phyloP scores from a whole-genome alignment of 139 green algal genomes.

The Dunaliella sp. region DNA sequence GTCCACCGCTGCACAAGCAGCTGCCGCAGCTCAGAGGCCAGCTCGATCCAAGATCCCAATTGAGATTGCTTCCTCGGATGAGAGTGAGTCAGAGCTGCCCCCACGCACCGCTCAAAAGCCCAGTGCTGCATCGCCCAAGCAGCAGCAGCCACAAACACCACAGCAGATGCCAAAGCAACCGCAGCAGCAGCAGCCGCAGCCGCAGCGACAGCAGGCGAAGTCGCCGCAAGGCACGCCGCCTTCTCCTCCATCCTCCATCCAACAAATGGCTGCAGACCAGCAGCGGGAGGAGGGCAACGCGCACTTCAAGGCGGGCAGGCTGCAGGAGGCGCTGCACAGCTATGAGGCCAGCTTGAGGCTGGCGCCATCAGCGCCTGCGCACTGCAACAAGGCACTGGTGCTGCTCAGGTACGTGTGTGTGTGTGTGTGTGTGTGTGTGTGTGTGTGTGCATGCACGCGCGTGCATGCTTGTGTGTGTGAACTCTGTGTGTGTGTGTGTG shows the following conservation, averaged over 20 bases:
- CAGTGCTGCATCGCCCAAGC: neutral
- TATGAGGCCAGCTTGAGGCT: conserved; percentile 26
- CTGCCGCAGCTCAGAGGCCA: neutral
- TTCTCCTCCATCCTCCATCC: neutral
- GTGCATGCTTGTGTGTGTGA: too few species aligned
- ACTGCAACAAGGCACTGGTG: conserved; percentile 34
- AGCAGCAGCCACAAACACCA: conserved; percentile 1
- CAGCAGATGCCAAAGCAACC: too few species aligned
- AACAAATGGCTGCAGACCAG: neutral
- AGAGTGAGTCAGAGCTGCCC: neutral
- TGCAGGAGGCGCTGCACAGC: conserved; percentile 17
- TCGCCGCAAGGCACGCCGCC: neutral
- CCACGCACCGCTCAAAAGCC: neutral
- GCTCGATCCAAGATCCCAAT: conserved; percentile 5
- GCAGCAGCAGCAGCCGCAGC: neutral
- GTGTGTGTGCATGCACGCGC: too few species aligned
- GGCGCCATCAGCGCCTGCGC: conserved; percentile 18
- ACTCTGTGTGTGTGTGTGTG: too few species aligned
- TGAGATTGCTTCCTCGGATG: conserved; percentile 5
- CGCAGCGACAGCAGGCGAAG: neutral
- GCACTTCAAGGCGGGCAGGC: conserved; percentile 16
- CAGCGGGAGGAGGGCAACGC: conserved; percentile 26
- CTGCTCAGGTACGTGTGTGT: conserved; percentile 25
- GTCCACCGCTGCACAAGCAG: neutral
- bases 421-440: too few species aligned